phyloP scores from a whole-genome alignment of 805 yeast genomes.

The Cyberlindnera amylophila region DNA sequence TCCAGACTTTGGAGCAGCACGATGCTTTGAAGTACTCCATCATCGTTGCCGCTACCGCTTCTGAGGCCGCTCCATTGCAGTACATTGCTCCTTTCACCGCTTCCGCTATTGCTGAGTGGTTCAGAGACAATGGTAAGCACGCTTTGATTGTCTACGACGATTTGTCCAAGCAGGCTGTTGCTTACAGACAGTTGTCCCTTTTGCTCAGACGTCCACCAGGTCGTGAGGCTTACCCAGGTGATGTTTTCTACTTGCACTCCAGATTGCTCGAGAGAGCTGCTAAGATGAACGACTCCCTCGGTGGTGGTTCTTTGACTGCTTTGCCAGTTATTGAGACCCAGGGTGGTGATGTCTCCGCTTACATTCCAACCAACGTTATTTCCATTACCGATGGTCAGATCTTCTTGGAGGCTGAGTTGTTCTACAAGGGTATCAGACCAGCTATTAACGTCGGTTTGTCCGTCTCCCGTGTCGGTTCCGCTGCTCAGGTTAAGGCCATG shows the following conservation, averaged over 20 bases:
- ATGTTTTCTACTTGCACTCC: slow-evolving; percentile 37
- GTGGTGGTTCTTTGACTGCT: slow-evolving; percentile 95
- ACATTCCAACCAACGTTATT: slow-evolving; percentile 96
- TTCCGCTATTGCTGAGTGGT: slow-evolving; percentile 99
- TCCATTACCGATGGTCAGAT: slow-evolving; percentile 97
- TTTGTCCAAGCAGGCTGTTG: slow-evolving; percentile 99
- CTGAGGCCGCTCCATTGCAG: slow-evolving; percentile 99
- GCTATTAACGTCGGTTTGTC: slow-evolving; percentile 99
- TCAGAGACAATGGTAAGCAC: slow-evolving; percentile 99
- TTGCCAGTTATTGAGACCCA: slow-evolving; percentile 96
- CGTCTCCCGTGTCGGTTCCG: slow-evolving; percentile 99
- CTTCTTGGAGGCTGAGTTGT: slow-evolving; percentile 98
- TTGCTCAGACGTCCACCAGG: slow-evolving; percentile 58
- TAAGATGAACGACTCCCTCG: slow-evolving; percentile 84
- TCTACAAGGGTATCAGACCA: slow-evolving; percentile 99
- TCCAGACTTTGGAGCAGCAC: slow-evolving; percentile 96
- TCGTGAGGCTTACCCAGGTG: slow-evolving; percentile 28
- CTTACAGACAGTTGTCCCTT: slow-evolving; percentile 98
- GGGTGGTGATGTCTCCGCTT: slow-evolving; percentile 99
- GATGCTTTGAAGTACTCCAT: slow-evolving; percentile 97
- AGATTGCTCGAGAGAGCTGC: slow-evolving; percentile 97
- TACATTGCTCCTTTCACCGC: slow-evolving; percentile 99
- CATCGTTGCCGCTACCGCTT: slow-evolving; percentile 99
- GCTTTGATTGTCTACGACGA: slow-evolving; percentile 97
- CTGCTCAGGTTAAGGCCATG: slow-evolving; percentile 99